Base-by-base conservation (phyloP, 2,329 filamentous ascomycete genomes). In the Cercospora zeae-maydis region DNA sequence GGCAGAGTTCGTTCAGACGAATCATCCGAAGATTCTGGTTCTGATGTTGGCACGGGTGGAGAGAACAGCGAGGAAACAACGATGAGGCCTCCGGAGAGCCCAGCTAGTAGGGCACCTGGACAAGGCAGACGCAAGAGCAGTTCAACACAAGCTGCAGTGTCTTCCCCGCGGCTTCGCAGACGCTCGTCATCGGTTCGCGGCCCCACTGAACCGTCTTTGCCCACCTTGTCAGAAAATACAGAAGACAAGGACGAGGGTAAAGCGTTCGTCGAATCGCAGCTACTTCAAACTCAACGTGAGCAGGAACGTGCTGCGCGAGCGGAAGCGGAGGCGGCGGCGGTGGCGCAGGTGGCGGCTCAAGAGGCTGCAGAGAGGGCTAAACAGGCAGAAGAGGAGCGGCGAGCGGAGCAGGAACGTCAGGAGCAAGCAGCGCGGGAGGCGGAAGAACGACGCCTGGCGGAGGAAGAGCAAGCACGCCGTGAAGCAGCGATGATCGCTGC, bases 41-140 rank as follows among this genome's bases (percentile, higher is more conserved):
- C 66, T 21, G 70, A 71, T 21, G 60, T 64, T 30, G 67, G 61
- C 16, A 65, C 62, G 27, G 66, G 63, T 27, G 56, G 61, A 47
- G 62, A 65, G 19, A 45, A 27, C 24, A 53, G 14, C 27, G 66
- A 64, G 39, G 66, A 69, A 54, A 62, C 60, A 34, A 57, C 55
- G 14, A 72, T 75, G 69, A 70, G 68, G 49, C 72, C 73, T 8
- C 71, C 69, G 1, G 68, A 66, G 16, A 70, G 69, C 59, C 67
- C 70, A 24, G 67, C 67, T 16, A 72, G 67, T 57, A 64, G 66
- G 19, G 66, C 62, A 10, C 62, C 67, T 9, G 67, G 67, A 13
- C 66, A 71, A 8, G 66, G 67, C 13, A 65, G 72, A 30, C 75
- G 68, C 21, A 72, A 69, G 54, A 73, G 73, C 52, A 60, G 68